Evolutionary conservation across 441 rosid species (phyloP), one percentile per base, ranked within the genome.

Genomic region (Breynia disticha): DNA sequence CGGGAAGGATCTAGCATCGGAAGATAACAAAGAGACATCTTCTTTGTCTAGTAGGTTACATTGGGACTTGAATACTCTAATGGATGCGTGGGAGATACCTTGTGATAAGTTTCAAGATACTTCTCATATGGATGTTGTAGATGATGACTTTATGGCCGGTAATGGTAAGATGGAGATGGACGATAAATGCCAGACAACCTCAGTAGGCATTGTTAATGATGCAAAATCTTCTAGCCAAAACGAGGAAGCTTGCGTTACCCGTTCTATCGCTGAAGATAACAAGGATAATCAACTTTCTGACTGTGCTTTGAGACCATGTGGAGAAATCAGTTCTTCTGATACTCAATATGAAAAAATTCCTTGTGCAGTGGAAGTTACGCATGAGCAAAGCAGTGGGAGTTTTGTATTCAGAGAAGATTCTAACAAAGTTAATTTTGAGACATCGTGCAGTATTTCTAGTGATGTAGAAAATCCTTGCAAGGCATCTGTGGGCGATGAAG

Each of bases 41-140:
- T 67, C 72, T 52, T 54, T 54, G 32, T n/a, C 24, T 50, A 11
- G 16, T 38, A 71, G 68, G 66, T 56, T 69, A 35, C 76, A 60
- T 19, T 77, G 81, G 83, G 83, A 82, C 61, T 74, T 82, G 45
- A 82, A 79, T 71, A 67, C 76, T 41, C 32, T 72, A n/a, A 73
- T 64, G 62, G 86, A 80, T 74, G 77, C 74, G 46, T 81, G 84
- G 81, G 79, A 67, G 45, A 66, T 57, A 56, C 70, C 80, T 57
- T 67, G 67, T 65, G 74, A 70, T 52, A 47, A 16, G 44, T 58
- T 22, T 46, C 57, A 24, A 21, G 68, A 48, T 63, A 69, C 22
- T 53, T 69, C 61, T 50, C 42, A 49, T 64, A 61, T 19, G 47
- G 48, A 68, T 56, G 50, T 50, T 46, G 42, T 24, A 20, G 52